Conservation (phyloP, 768 basidiomycete species). For the Lactarius indigo region DNA sequence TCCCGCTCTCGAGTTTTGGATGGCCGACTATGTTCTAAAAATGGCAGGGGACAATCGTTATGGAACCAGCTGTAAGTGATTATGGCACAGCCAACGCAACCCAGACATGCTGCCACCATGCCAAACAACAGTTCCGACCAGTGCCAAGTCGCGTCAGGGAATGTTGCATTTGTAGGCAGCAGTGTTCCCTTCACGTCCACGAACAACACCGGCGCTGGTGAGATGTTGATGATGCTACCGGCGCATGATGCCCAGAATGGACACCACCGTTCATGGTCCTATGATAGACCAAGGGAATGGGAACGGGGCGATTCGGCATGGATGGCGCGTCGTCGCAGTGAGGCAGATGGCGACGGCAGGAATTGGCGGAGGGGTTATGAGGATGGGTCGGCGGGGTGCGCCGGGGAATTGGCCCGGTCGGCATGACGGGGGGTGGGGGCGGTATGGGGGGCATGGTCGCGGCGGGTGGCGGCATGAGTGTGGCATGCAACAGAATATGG, state of each 20-base stretch:
- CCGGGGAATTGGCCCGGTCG: conserved; percentile 30
- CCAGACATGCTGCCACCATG: conserved; percentile 6
- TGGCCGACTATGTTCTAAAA: too few species aligned
- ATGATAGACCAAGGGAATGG: conserved; percentile 40
- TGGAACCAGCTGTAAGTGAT: too few species aligned
- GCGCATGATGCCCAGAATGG: conserved; percentile 88
- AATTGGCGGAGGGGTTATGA: conserved; percentile 33
- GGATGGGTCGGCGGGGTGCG: conserved; percentile 31
- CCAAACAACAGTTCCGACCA: conserved; percentile 26
- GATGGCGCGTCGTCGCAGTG: conserved; percentile 47
- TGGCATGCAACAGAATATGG: conserved; percentile 32
- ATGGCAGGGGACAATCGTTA: too few species aligned
- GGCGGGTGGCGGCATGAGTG: conserved; percentile 32
- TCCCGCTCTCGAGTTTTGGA: too few species aligned
- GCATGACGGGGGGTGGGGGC: conserved; percentile 8
- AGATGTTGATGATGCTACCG: conserved; percentile 65
- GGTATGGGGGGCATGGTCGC: conserved; percentile 27
- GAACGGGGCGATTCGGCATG: conserved; percentile 29
- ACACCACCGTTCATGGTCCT: conserved; percentile 37
- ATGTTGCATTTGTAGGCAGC: conserved; percentile 32
- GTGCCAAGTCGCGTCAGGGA: conserved; percentile 29
- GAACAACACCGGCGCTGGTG: conserved; percentile 25
- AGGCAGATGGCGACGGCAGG: conserved; percentile 27
- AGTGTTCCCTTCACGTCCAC: conserved; percentile 41
- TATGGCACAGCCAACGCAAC: conserved; percentile 64